Conservation (phyloP, 2,329 filamentous ascomycete species). For the Aspergillaceae sp. region DNA sequence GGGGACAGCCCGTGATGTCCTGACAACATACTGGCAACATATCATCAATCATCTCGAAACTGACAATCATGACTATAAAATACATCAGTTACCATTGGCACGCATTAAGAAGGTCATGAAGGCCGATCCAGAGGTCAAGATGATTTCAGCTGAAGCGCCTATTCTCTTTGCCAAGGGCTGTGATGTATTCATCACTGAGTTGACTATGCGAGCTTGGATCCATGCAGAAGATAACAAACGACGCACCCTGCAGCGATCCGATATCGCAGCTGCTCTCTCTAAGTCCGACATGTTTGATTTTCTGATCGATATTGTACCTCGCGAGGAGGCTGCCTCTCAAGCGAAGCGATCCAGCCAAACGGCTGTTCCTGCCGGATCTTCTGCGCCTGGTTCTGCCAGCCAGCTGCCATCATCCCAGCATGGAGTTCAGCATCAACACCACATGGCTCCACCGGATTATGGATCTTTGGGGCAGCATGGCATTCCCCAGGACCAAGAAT, state of each 20-base stretch:
- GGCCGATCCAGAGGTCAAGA: conserved; percentile 97
- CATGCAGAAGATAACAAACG: conserved; percentile 99
- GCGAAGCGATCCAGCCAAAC: conserved; percentile 61
- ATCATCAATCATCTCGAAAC: conserved; percentile 92
- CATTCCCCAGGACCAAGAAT: conserved; percentile 64
- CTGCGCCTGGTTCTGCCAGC: conserved; percentile 23
- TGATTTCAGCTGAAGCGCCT: conserved; percentile 97
- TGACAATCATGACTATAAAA: conserved; percentile 95
- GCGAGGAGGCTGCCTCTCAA: conserved; percentile 82
- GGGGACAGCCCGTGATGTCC: conserved; percentile 88
- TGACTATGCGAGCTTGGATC: conserved; percentile 99
- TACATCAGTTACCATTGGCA: conserved; percentile 92
- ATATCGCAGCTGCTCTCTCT: conserved; percentile 88
- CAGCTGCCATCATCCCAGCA: conserved; percentile 37
- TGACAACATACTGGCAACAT: conserved; percentile 99
- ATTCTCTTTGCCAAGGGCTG: conserved; percentile 98
- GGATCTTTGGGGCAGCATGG: conserved; percentile 56
- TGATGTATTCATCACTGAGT: conserved; percentile 97
- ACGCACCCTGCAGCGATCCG: conserved; percentile 84
- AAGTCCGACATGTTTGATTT: conserved; percentile 99
- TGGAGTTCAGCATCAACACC: conserved; percentile 46
- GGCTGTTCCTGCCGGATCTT: conserved; percentile 41
- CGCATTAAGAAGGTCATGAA: conserved; percentile 99
- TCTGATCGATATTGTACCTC: conserved; percentile 94
- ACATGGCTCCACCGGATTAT: conserved; percentile 48